Evolutionary conservation across 495 filamentous ascomycete genomes (phyloP).

Genomic region (Penicillium atrosanguineum): DNA sequence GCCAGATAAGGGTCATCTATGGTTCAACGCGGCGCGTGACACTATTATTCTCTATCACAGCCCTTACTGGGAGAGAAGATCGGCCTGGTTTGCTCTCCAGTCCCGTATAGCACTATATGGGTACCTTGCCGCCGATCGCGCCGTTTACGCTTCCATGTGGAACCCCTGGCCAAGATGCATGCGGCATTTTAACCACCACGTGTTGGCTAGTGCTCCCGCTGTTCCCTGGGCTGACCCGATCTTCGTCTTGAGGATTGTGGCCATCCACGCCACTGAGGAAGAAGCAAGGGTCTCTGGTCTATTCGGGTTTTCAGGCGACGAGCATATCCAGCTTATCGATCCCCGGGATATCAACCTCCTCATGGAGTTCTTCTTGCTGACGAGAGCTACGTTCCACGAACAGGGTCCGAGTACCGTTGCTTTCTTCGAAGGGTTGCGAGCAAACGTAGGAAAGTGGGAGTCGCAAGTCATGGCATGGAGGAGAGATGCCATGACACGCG

Average conservation of each 20-base stretch:
- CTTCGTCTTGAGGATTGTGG: background rate
- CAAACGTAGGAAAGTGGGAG: background rate
- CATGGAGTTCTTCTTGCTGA: background rate
- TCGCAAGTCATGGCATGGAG: background rate
- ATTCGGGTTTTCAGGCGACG: conserved; percentile 3
- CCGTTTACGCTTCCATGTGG: background rate
- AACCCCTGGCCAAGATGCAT: background rate
- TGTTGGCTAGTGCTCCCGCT: background rate
- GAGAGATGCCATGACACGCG: background rate
- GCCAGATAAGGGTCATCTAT: background rate
- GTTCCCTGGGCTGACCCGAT: background rate
- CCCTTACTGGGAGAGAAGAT: background rate
- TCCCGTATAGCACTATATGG: background rate
- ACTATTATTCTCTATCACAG: background rate
- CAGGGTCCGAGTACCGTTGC: background rate
- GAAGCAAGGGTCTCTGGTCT: background rate
- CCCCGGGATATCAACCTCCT: background rate
- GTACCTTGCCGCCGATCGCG: background rate
- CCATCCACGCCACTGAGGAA: background rate
- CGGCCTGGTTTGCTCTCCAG: background rate
- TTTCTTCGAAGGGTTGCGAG: background rate
- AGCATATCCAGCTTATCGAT: conserved; percentile 5
- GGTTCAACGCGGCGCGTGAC: background rate
- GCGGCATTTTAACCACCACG: background rate
- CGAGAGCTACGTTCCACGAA: too few relatives aligned